Base-by-base conservation (phyloP, 2,329 filamentous ascomycete species). In the Cladobotryum mycophilum region DNA sequence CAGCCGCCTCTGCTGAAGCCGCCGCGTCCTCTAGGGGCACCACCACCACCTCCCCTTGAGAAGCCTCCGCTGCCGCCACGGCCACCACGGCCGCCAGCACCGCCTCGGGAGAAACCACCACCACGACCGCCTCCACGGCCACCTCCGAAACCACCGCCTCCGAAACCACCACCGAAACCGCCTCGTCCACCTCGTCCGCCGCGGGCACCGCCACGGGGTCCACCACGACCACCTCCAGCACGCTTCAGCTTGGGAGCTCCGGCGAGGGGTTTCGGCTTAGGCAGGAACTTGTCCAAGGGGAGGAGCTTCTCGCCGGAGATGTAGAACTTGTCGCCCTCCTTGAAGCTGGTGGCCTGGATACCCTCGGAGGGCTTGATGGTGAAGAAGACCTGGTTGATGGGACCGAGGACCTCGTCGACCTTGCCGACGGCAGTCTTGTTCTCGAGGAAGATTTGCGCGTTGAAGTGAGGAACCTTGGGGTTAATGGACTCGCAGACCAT, bases 381-480 rank as follows among this genome's bases (percentile, higher is more conserved):
- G 79, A 99, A 99, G 78, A 87, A 96, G 64, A 97, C 89, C 73
- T 96, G 87, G 79, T 96, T 97, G 72, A 99, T 88, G 57, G 93
- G 92, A 52, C 93, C 93, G 61, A 99, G 85, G 60, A 99, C 88
- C 76, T 99, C 93, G 75, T 99, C 93, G 67, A 99, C 88, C 75
- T 97, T 97, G 70, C 93, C 93, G 69, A 99, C 83, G 55, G 87
- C 78, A 42, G 88, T 92, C 86, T 97, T 99, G 79, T 97, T 99
- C 80, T 97, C 92, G 64, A 97, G 86, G 76, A 93, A 99, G 71
- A 99, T 95, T 60, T 90, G 90, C 55, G 93, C 93, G 78, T 96
- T 97, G 85, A 99, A 99, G 77, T 95, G 95, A 55, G 93, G 93
- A 58, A 99, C 86, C 76, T 97, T 97, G 63, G 86, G 77, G 78